Conservation (phyloP, 1,284 basidiomycete genomes). For the Ustilago crameri region DNA sequence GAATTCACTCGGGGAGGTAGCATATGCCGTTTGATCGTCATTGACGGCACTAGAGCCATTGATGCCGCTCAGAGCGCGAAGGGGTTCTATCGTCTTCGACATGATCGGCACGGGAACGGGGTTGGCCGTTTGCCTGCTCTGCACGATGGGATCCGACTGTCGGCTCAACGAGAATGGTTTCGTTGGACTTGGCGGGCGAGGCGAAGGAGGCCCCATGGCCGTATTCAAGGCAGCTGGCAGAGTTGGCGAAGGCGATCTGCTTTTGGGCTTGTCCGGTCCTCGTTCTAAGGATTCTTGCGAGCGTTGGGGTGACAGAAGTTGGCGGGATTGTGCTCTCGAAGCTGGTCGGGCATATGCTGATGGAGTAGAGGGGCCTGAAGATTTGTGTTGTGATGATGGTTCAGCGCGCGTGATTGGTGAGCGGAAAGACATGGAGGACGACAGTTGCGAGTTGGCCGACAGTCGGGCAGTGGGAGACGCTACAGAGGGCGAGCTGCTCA, state of each 20-base stretch:
- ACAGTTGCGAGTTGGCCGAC: slow-evolving; percentile 14
- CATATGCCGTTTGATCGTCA: slow-evolving; percentile 10
- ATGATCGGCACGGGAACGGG: neutral
- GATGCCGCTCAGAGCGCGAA: neutral
- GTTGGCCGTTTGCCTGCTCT: slow-evolving; percentile 14
- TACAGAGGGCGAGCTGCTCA: slow-evolving; percentile 13
- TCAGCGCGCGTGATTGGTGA: slow-evolving; percentile 28
- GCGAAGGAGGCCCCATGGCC: neutral
- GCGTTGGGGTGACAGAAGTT: slow-evolving; percentile 27
- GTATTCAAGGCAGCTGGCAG: neutral
- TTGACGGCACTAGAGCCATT: neutral
- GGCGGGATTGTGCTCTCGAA: slow-evolving; percentile 10
- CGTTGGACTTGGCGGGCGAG: slow-evolving; percentile 14
- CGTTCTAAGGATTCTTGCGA: slow-evolving; percentile 22
- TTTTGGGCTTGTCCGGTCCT: neutral
- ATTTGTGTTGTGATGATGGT: slow-evolving; percentile 21
- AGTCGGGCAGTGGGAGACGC: slow-evolving; percentile 8
- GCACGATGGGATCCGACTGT: slow-evolving; percentile 15
- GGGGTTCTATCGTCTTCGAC: neutral
- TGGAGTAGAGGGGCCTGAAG: slow-evolving; percentile 5
- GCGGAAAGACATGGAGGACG: slow-evolving; percentile 10
- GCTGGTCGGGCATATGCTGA: slow-evolving; percentile 16
- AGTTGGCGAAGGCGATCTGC: slow-evolving; percentile 14
- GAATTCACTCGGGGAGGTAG: slow-evolving; percentile 11
- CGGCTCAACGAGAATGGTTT: slow-evolving; percentile 6